These are phyloP conservation scores for Fusarium chuoi DNA, from an alignment of 2,329 filamentous ascomycete genomes.

Conservation along the genomic window DNA sequence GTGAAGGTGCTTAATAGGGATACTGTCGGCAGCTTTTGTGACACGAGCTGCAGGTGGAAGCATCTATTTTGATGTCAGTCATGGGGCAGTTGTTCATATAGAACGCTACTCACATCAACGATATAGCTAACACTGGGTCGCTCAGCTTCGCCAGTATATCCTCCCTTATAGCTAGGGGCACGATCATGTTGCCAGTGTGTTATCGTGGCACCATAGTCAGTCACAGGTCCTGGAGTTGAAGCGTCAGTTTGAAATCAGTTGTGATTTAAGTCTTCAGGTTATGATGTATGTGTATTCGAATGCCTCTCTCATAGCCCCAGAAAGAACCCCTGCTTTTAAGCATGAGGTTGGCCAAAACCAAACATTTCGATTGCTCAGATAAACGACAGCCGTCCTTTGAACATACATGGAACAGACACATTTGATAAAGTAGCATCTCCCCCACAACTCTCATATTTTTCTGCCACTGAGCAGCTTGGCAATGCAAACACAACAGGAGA, in stretches of 20 bases:
- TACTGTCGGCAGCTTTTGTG: constrained; percentile 81
- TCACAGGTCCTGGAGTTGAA: constrained; percentile 76
- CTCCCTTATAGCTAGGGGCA: constrained; percentile 73
- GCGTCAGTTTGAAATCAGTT: constrained; percentile 33
- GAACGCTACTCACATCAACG: constrained; percentile 73
- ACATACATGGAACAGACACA: neutral
- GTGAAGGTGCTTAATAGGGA: constrained; percentile 94
- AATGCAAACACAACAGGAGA: constrained; percentile 1
- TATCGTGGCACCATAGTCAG: constrained; percentile 91
- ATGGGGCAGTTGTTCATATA: constrained; percentile 6
- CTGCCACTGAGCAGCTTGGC: constrained; percentile 24
- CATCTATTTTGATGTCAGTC: constrained; percentile 67
- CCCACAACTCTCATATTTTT: neutral
- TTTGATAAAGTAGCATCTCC: neutral
- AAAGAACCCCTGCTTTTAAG: neutral
- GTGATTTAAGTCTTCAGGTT: constrained; percentile 10
- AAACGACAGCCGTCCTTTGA: neutral
- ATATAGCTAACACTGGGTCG: constrained; percentile 90
- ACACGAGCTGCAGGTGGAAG: constrained; percentile 82
- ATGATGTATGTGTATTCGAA: neutral
- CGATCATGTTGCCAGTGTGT: constrained; percentile 92
- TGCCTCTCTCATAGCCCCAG: neutral
- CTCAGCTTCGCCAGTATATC: constrained; percentile 79
- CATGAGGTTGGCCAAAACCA: neutral
- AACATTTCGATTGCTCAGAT: neutral